A percentile compares a stretch with the other conserved stretches of the same genome.
Conservation (phyloP, 164 flowering plant species). For the Chloranthus sessilifolius region DNA sequence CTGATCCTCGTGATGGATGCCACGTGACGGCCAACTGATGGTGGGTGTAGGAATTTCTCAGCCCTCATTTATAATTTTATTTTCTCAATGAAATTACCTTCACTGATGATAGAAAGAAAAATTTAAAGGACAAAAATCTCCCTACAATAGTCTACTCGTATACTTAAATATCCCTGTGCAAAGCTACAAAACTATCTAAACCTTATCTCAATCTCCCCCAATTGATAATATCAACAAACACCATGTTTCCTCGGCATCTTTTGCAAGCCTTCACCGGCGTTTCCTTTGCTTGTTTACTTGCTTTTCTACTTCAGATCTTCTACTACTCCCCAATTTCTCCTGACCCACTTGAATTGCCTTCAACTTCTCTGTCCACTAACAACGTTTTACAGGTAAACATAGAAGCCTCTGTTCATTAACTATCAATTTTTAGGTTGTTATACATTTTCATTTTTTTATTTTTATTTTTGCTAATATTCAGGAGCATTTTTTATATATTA, state of each 20-base stretch:
- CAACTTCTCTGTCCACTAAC: not conserved
- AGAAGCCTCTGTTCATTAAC: not conserved
- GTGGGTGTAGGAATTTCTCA: too few species aligned
- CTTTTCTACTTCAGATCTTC: constrained; percentile 11
- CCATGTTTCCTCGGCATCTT: not conserved
- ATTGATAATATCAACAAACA: not conserved
- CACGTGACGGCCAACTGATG: too few species aligned
- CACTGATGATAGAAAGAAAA: too few species aligned
- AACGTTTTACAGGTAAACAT: constrained; percentile 12
- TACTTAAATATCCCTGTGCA: too few species aligned
- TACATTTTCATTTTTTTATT: not conserved
- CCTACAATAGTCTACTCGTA: too few species aligned
- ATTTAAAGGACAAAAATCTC: too few species aligned
- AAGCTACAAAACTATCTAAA: too few species aligned
- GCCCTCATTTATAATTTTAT: too few species aligned
- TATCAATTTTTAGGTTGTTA: not conserved
- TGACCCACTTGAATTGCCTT: constrained; percentile 10
- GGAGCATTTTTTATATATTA: too few species aligned
- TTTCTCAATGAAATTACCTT: too few species aligned
- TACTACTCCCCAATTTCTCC: constrained; percentile 15
- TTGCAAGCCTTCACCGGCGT: constrained; percentile 2
- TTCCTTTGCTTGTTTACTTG: not conserved
- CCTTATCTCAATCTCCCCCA: too few species aligned
- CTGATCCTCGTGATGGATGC: too few species aligned
- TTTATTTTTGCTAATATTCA: not conserved